Conservation (phyloP, 768 basidiomycete genomes). For the Tephrocybe sp. region DNA sequence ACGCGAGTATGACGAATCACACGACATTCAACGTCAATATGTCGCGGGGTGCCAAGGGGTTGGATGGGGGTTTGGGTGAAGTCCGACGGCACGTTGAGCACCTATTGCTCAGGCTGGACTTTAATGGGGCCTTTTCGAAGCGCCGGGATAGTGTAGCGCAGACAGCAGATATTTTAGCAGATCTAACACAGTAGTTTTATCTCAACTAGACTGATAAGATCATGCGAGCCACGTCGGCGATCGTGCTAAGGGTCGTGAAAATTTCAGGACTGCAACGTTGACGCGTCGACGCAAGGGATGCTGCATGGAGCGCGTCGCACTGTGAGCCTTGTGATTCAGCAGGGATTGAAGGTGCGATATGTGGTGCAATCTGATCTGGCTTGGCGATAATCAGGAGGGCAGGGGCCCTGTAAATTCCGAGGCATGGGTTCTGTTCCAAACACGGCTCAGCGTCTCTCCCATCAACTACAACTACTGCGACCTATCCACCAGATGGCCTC, state of each 20-base stretch:
- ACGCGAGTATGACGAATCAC: constrained; percentile 54
- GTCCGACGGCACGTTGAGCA: constrained; percentile 83
- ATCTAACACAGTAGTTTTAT: constrained; percentile 13
- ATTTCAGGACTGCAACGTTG: not conserved
- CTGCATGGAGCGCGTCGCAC: constrained; percentile 6
- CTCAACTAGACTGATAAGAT: constrained; percentile 14
- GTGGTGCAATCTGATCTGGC: constrained; percentile 18
- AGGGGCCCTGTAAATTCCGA: constrained; percentile 28
- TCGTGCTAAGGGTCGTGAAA: constrained; percentile 10
- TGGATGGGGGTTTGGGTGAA: constrained; percentile 58
- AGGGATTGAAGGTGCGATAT: constrained; percentile 16
- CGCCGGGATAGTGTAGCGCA: constrained; percentile 28
- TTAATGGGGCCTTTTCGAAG: constrained; percentile 75
- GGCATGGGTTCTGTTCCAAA: constrained; percentile 40
- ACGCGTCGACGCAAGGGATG: constrained; percentile 7
- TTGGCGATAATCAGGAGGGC: constrained; percentile 23
- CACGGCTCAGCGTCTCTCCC: constrained; percentile 55
- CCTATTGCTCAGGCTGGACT: constrained; percentile 78
- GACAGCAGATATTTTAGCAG: constrained; percentile 38
- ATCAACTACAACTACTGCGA: constrained; percentile 61
- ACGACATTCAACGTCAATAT: constrained; percentile 53
- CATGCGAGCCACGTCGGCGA: not conserved
- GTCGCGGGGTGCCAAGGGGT: constrained; percentile 47
- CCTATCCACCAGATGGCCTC: constrained; percentile 50
- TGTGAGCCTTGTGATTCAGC: constrained; percentile 7